Evolutionary conservation across 139 green algal genomes (phyloP).

Genomic region (Chlamydomonas incerta): DNA sequence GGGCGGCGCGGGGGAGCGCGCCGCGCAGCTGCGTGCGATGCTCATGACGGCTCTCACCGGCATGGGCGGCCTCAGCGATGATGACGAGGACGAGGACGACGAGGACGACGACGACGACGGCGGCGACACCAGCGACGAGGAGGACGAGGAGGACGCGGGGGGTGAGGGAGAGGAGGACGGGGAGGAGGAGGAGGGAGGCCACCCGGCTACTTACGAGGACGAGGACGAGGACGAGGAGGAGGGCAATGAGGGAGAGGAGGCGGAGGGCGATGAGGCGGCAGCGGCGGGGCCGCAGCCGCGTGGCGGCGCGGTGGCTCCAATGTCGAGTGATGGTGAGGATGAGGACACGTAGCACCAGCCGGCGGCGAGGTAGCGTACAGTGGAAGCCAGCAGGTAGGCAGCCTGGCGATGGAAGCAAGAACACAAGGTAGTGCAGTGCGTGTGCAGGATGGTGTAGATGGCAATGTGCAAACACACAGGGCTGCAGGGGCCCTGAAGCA

Average conservation of each 20-base stretch:
- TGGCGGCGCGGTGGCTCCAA: no score
- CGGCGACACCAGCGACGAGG: background rate
- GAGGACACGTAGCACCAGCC: no score
- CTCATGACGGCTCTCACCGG: background rate
- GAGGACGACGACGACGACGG: background rate
- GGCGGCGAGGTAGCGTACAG: no score
- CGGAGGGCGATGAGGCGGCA: no score
- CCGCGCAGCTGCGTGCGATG: background rate
- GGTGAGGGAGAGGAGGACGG: background rate
- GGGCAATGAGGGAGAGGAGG: background rate
- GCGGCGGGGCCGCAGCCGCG: no score
- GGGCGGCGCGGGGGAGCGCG: background rate
- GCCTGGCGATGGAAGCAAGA: no score
- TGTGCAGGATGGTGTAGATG: no score
- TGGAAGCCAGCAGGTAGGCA: no score
- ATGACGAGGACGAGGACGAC: background rate
- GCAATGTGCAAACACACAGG: no score
- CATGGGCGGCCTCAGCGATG: background rate
- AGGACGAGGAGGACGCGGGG: background rate
- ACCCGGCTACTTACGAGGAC: background rate
- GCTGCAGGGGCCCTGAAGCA: no score
- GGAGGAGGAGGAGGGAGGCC: background rate
- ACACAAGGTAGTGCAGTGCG: no score
- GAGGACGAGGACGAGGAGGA: slow-evolving; percentile 17
- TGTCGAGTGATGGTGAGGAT: no score